Percentiles rank a stretch among this genome's conserved stretches.
phyloP scores from a whole-genome alignment of 2,329 filamentous ascomycete species.

The Alternaria tenuissima region DNA sequence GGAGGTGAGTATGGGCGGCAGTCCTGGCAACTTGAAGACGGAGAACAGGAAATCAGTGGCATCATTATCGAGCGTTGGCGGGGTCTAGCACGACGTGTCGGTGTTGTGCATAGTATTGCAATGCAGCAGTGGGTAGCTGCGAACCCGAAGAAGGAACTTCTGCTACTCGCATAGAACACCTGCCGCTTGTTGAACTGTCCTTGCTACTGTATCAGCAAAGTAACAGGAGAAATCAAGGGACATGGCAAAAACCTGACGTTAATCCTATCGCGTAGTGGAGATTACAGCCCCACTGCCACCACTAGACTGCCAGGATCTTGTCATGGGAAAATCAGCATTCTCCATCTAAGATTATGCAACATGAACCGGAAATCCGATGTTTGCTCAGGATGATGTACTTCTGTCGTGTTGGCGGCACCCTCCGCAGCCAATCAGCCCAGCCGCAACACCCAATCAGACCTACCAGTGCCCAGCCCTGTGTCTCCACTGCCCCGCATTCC shows the following conservation, averaged over 20 bases:
- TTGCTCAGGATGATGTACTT: slow-evolving; percentile 12
- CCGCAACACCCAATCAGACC: not conserved
- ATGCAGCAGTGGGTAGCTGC: not conserved
- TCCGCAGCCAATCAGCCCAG: slow-evolving; percentile 5
- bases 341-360: not conserved
- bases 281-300: not conserved
- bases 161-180: fast-evolving
- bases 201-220: not conserved
- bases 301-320: not conserved
- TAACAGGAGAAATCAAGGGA: not conserved
- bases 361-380: not conserved
- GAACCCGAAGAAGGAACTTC: not conserved
- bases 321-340: slow-evolving; percentile 2
- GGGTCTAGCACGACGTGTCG: not conserved
- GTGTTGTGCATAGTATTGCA: not conserved
- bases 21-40: no score
- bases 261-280: not conserved
- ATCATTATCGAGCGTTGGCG: not conserved
- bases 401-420: not conserved
- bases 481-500: slow-evolving; percentile 9
- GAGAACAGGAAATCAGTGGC: fast-evolving
- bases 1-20: no score
- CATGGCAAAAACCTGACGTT: slow-evolving; percentile 5
- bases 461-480: not conserved
- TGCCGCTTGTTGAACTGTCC: no score